phyloP scores from a whole-genome alignment of 768 basidiomycete genomes.

The Agaricus subrufescens region DNA sequence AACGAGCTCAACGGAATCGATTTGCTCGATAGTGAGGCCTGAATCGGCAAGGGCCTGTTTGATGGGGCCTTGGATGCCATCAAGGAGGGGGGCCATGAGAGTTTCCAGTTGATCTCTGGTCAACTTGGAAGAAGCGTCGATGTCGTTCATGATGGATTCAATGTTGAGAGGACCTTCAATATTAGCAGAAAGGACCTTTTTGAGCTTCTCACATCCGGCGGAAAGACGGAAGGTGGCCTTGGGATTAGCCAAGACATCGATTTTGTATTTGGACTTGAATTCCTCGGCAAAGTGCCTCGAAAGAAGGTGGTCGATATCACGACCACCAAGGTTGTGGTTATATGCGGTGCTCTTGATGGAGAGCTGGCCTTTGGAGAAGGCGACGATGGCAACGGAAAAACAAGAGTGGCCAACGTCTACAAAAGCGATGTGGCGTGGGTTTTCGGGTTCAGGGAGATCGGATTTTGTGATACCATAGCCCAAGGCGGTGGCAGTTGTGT shows the following conservation, averaged over 20 bases:
- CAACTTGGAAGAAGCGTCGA: conserved; percentile 87
- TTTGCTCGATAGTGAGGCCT: conserved; percentile 75
- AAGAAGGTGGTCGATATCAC: conserved; percentile 92
- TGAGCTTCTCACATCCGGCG: conserved; percentile 88
- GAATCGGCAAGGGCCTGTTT: conserved; percentile 77
- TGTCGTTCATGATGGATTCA: conserved; percentile 94
- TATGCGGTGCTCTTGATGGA: conserved; percentile 84
- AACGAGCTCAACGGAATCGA: conserved; percentile 89
- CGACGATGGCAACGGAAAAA: conserved; percentile 82
- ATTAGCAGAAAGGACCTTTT: conserved; percentile 96
- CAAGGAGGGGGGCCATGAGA: conserved; percentile 72
- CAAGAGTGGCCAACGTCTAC: conserved; percentile 94
- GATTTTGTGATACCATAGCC: conserved; percentile 99
- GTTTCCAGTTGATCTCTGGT: conserved; percentile 78
- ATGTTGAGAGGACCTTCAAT: conserved; percentile 84
- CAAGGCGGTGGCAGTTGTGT: conserved; percentile 92
- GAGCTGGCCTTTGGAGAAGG: conserved; percentile 93
- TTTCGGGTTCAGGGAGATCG: conserved; percentile 84
- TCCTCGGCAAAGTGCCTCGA: conserved; percentile 84
- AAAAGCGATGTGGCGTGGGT: conserved; percentile 84
- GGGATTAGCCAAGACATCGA: conserved; percentile 87
- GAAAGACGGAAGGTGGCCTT: conserved; percentile 91
- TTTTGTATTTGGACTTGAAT: conserved; percentile 97
- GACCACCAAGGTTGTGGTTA: conserved; percentile 92
- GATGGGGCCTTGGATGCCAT: conserved; percentile 72